A percentile compares a stretch with the other conserved stretches of the same genome.
These are phyloP conservation scores for Paracoccidioides brasiliensis DNA, from an alignment of 2,329 filamentous ascomycete species.

Conservation along the genomic window DNA sequence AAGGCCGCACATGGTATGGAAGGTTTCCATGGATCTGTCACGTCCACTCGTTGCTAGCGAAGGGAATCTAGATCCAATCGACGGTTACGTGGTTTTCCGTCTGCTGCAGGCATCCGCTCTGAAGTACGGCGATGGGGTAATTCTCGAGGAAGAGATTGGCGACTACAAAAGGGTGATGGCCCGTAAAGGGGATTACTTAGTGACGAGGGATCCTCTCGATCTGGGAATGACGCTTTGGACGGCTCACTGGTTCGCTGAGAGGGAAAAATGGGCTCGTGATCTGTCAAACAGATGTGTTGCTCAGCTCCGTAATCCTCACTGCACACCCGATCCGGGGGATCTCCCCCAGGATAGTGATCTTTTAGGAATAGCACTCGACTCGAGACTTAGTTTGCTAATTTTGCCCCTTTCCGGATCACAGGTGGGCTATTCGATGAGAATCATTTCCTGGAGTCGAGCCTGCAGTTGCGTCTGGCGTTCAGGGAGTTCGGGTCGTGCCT, in stretches of 20 bases:
- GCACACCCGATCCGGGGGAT: not conserved
- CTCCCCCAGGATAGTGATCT: not conserved
- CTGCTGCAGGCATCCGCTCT: slow-evolving; percentile 35
- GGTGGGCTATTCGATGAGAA: slow-evolving; percentile 26
- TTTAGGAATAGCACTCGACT: not conserved
- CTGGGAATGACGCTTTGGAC: slow-evolving; percentile 49
- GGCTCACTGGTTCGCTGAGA: slow-evolving; percentile 36
- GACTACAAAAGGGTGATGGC: slow-evolving; percentile 40
- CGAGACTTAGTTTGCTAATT: not conserved
- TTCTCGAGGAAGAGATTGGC: slow-evolving; percentile 37
- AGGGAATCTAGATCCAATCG: slow-evolving; percentile 44
- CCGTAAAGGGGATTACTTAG: slow-evolving; percentile 31
- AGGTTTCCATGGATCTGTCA: slow-evolving; percentile 39
- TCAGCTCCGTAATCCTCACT: slow-evolving; percentile 22
- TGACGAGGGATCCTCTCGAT: slow-evolving; percentile 41
- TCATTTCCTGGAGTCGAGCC: slow-evolving; percentile 23
- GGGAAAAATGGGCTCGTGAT: slow-evolving; percentile 37
- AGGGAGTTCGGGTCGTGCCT: slow-evolving; percentile 43
- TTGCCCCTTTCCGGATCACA: slow-evolving; percentile 7
- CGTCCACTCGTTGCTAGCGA: slow-evolving; percentile 37
- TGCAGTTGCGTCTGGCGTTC: slow-evolving; percentile 36
- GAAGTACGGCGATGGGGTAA: slow-evolving; percentile 17
- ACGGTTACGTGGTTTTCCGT: slow-evolving; percentile 40
- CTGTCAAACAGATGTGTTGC: slow-evolving; percentile 26
- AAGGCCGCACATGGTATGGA: slow-evolving; percentile 41